Base-by-base conservation (phyloP, 768 basidiomycete species). In the Mycena albidolilacea region DNA sequence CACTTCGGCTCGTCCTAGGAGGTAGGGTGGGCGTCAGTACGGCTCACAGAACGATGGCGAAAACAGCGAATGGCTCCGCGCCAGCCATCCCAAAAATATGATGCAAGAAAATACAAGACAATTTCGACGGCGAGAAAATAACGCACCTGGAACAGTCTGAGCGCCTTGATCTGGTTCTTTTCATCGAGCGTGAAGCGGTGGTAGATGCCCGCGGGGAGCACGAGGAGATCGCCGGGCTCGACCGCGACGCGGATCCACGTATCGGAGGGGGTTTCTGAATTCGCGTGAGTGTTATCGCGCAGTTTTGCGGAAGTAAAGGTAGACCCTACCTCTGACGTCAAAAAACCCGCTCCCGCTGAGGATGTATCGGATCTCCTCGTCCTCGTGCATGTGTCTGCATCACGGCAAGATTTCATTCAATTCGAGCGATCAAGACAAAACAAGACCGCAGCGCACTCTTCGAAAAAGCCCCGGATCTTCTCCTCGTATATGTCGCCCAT, bases 301-400 rank as follows among this genome's bases (percentile, higher is more conserved):
- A 21, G n/a, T 6, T 21, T 7, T 9, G 7, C 50, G 8, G 50
- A 19, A 11, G 21, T 2, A 21, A 7, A 8, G n/a, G 10, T 17
- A 23, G 52, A 17, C 46, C 90, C 67, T 75, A 95, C 95, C 95
- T 70, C 96, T 89, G 50, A 98, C 90, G 77, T 98, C 97, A 79
- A 98, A 98, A 86, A 91, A 99, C 0, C 96, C 97, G 46, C 90
- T 91, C n/a, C 97, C 97, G 0, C 88, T 86, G 50, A 96, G 87
- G 76, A 97, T 90, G 77, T 95, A 98, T 9, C 97, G 87, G 78
- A 97, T 97, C 82, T 98, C 97, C 78, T 98, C 97, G 77, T 98
- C 97, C 81, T 98, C 96, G 77, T 98, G 97, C 86, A 98, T 89
- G 77, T 98, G 96, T 77, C 95, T 95, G 75, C 15, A 64, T 58